phyloP scores from a whole-genome alignment of 371 early-diverging fungal genomes.

The Mucor ambiguus region DNA sequence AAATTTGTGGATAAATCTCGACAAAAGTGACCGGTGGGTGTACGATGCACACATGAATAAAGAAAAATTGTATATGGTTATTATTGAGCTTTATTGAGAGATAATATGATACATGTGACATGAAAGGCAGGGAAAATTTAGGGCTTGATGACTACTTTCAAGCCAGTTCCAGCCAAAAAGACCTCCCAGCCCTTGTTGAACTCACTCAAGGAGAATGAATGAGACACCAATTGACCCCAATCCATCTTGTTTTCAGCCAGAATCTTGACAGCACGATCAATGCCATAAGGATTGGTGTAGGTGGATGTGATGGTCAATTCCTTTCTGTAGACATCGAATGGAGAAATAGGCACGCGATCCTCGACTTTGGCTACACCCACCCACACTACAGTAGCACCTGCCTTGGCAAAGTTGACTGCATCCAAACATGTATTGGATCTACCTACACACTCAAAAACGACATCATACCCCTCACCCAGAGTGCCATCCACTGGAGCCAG shows the following conservation, averaged over 20 bases:
- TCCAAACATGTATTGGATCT: constrained; percentile 48
- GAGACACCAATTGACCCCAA: constrained; percentile 51
- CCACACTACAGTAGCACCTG: constrained; percentile 59
- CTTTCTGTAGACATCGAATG: constrained; percentile 57
- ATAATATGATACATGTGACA: not conserved
- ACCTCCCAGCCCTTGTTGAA: constrained; percentile 59
- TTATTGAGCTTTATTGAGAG: not conserved
- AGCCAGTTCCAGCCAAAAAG: constrained; percentile 46
- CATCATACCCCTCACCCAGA: constrained; percentile 53
- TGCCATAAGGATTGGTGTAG: constrained; percentile 60
- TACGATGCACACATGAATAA: not conserved
- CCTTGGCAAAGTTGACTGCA: constrained; percentile 51
- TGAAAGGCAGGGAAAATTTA: not conserved
- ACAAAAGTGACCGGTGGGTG: not conserved
- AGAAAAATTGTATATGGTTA: not conserved
- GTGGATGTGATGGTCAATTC: constrained; percentile 62
- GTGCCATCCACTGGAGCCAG: constrained; percentile 42
- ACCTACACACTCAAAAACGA: constrained; percentile 63
- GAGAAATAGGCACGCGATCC: constrained; percentile 47
- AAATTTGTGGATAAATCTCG: not conserved
- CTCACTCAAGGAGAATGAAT: constrained; percentile 48
- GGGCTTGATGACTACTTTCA: constrained; percentile 58
- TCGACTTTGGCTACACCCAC: constrained; percentile 59
- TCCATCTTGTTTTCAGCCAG: constrained; percentile 45
- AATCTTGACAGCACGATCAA: constrained; percentile 59